Percentiles rank a stretch among this genome's conserved stretches.
These are phyloP conservation scores for Auxenochlorella pyrenoidosa DNA, from an alignment of 139 green algal species.

Conservation along the genomic window DNA sequence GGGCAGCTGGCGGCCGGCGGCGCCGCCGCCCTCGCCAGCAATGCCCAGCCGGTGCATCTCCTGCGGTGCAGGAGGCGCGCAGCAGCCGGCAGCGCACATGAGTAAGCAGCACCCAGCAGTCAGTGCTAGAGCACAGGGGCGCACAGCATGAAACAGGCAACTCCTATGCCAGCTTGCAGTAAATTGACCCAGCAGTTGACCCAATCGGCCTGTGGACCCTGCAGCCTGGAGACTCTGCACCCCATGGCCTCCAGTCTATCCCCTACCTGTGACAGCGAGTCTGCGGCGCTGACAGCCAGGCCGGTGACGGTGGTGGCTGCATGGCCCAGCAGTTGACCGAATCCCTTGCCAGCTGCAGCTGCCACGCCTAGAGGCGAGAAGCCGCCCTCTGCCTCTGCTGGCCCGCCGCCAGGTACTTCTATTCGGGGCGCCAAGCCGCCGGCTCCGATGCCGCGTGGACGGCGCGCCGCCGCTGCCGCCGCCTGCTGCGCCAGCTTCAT, in stretches of 20 bases:
- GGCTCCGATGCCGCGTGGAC: neutral
- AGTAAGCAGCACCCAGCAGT: neutral
- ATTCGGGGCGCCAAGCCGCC: neutral
- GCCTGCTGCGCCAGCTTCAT: conserved; percentile 38
- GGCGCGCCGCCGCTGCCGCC: conserved; percentile 25
- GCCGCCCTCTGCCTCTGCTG: neutral
- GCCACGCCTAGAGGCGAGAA: neutral
- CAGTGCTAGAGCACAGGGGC: too few relatives aligned
- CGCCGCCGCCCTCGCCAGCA: neutral
- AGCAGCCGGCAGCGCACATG: neutral
- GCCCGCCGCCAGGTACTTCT: neutral
- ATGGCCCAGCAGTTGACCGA: conserved; percentile 19
- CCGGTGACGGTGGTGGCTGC: conserved; percentile 14
- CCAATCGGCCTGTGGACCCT: too few relatives aligned
- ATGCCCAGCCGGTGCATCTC: conserved; percentile 10
- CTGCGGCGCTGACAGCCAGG: neutral
- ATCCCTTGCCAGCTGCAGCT: neutral
- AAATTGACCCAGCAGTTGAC: too few relatives aligned
- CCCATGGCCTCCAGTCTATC: too few relatives aligned
- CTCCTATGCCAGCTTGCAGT: too few relatives aligned
- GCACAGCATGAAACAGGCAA: too few relatives aligned
- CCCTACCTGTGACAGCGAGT: neutral
- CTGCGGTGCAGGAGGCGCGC: neutral
- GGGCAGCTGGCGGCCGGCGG: conserved; percentile 4
- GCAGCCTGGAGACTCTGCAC: too few relatives aligned